Base-by-base conservation (phyloP, 1,284 basidiomycete species). In the Trametes versicolor region DNA sequence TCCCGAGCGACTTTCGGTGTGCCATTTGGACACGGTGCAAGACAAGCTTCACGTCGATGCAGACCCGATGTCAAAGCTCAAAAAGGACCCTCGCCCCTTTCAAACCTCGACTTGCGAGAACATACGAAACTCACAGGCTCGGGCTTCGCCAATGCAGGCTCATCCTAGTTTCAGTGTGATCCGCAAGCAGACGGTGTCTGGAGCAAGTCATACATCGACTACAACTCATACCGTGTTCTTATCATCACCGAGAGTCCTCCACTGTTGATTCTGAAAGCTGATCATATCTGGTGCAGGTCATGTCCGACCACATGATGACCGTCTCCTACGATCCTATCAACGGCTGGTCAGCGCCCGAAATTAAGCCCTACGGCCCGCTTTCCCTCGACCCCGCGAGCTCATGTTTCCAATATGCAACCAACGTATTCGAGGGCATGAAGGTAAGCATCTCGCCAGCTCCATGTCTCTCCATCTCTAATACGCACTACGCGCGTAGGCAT, bases 361-460 rank as follows among this genome's bases (percentile, higher is more conserved):
- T 97, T 77, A 90, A 90, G 73, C 93, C 94, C 0, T 76, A 90
- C 66, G 90, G 83, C 0, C 90, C 92, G 0, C 74, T 97, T 37
- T 74, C 75, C 21, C 79, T 97, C 25, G 93, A 96, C 70, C 95
- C 95, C 1, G 82, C 88, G 17, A 81, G 88, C 75, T 92, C 87
- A 17, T 89, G 89, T 68, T 83, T 93, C 69, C 91, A 93, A 57
- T 97, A 96, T 73, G 89, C 87, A 17, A 82, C 89, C 1, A 92
- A 87, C 66, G 80, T 94, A 4, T 97, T 96, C 68, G 95, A 97
- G 75, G 95, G 95, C 1, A 92, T 96, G 90, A 97, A 97, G 84
- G 88, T 85, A 50, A 19, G 76, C 85, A 37, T 25, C 68, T n/a
- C 36, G 4, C 84, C 92, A 92, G 6, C 36, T 6, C 34, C 8